phyloP scores from a whole-genome alignment of 441 rosid genomes.

The Gossypium aridum region DNA sequence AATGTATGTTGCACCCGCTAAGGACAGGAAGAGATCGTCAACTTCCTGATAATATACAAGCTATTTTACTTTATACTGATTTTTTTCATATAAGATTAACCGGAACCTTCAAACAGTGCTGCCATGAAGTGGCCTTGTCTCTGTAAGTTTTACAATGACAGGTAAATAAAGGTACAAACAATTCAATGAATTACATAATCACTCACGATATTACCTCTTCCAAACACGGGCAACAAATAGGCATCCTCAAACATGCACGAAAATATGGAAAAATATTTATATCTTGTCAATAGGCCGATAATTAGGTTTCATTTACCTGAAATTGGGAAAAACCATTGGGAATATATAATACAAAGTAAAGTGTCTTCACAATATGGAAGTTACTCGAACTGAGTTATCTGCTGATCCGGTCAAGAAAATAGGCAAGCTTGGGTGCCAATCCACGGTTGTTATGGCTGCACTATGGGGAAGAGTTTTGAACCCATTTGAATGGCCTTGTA shows the following conservation, averaged over 20 bases:
- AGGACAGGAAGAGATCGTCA: no score
- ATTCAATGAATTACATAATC: conserved; percentile 1
- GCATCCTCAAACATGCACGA: not conserved
- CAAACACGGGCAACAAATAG: not conserved
- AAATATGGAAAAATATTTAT: not conserved
- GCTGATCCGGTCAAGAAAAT: conserved; percentile 64
- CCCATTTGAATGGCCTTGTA: conserved; percentile 42
- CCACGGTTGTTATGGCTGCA: conserved; percentile 56
- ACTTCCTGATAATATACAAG: no score
- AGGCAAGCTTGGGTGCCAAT: conserved; percentile 72
- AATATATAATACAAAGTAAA: not conserved
- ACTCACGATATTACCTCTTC: not conserved
- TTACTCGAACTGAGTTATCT: conserved; percentile 60
- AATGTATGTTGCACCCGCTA: no score
- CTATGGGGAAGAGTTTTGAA: conserved; percentile 53
- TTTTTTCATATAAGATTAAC: no score
- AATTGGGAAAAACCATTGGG: not conserved
- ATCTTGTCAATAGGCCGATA: not conserved
- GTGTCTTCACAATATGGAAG: conserved; percentile 29
- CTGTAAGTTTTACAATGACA: no score
- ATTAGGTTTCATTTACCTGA: not conserved
- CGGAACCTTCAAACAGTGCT: not conserved
- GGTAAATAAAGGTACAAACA: not conserved
- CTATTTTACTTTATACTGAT: no score
- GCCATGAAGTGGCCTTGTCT: no score